Conservation (phyloP, 208 protist genomes). For the Acanthamoeba lenticulata region DNA sequence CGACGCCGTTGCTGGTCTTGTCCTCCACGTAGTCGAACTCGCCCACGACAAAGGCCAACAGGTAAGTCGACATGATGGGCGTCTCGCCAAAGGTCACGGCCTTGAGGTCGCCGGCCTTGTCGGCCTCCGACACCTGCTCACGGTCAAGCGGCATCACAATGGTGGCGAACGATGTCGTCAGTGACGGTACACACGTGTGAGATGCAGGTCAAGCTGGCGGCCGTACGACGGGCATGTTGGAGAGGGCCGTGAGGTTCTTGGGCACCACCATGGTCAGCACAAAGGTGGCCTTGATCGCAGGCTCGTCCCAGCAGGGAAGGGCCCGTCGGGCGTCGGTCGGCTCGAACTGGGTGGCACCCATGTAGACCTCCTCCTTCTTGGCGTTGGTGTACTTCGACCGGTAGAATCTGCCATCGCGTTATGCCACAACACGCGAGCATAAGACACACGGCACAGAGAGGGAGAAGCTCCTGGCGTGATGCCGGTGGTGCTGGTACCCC, state of each 20-base stretch:
- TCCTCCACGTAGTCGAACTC: constrained; percentile 91
- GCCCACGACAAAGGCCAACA: constrained; percentile 93
- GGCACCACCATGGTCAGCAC: constrained; percentile 87
- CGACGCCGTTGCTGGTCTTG: constrained; percentile 75
- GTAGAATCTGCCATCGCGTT: constrained; percentile 89
- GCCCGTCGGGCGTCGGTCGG: constrained; percentile 74
- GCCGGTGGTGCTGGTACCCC: constrained; percentile 72
- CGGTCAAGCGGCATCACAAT: too few species aligned
- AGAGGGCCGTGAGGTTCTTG: neutral
- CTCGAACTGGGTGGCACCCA: constrained; percentile 81
- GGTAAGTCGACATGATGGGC: constrained; percentile 92
- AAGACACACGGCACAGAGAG: neutral
- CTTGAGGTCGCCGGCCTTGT: constrained; percentile 27
- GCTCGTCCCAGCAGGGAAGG: constrained; percentile 87
- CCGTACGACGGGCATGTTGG: neutral
- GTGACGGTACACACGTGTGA: neutral
- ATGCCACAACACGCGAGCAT: neutral
- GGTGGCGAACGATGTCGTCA: neutral
- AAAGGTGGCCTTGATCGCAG: constrained; percentile 92
- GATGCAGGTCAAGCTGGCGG: too few species aligned
- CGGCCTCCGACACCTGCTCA: neutral
- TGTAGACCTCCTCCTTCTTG: constrained; percentile 83
- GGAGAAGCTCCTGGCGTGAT: neutral
- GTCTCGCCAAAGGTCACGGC: constrained; percentile 82
- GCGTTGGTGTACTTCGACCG: constrained; percentile 89